Base-by-base conservation (phyloP, 2,329 filamentous ascomycete species). In the Alternaria arborescens region DNA sequence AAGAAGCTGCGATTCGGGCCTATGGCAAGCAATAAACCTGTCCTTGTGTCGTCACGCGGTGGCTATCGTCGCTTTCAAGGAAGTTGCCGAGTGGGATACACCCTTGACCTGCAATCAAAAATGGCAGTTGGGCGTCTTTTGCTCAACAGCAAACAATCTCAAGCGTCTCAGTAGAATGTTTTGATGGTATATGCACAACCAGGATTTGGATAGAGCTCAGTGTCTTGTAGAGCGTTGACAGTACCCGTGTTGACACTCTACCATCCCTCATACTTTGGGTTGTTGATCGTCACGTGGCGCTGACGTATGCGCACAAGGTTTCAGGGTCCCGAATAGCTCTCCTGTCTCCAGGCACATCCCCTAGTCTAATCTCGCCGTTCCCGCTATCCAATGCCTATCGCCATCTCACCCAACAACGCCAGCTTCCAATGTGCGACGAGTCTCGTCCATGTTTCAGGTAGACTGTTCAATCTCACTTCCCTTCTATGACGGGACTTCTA, bases 51-150 rank as follows among this genome's bases (percentile, higher is more conserved):
- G 60, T 60, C 48, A 53, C 43, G 63, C 57, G 53, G 58, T 58
- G 46, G 60, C 51, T 32, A 54, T 60, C 28, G 61, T 62, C 54
- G 55, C 44, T 55, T 58, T 54, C 51, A 58, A 51, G 52, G 40
- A 58, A 59, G 56, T 47, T 30, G 58, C 46, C 53, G 54, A 64
- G 54, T 62, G 62, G 62, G 62, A 64, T 64, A 52, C 34, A 62
- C 62, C 62, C 59, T 64, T 52, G 58, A 51, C 51, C 40, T 42
- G 34, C 41, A 43, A 46, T 46, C 53, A 48, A 47, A 28, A 46
- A 32, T 30, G 28, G 36, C 10, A 41, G 34, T 40, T 30, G 41
- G 32, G 18, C 30, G 20, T 26, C 30, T 41, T 20, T 8, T 55
- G 36, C 38, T 36, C 52, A 20, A 46, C 20, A n/a, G 38, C 22